Evolutionary conservation across 2,329 filamentous ascomycete genomes (phyloP), one percentile per base, ranked within the genome.

Genomic region (Fusarium hostae): DNA sequence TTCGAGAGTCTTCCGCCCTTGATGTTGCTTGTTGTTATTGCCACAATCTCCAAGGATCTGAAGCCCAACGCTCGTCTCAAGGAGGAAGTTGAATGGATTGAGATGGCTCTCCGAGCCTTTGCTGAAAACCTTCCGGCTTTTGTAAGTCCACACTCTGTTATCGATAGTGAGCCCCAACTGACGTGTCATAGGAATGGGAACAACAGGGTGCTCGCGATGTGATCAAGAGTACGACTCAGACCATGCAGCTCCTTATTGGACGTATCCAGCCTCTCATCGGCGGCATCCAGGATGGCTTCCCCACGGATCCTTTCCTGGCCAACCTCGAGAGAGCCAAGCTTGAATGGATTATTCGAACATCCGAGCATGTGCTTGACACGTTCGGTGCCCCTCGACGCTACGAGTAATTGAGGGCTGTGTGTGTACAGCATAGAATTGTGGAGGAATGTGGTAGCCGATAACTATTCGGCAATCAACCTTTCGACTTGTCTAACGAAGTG

Each of bases 1-100:
- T 83, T 92, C 64, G 85, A 85, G 62, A 85, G 85, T 35, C 79
- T 92, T 55, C 88, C 88, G 51, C 87, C 89, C 22, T 83, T 92
- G 24, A 84, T 92, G 56, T 83, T 90, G 24, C 83, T 92, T 50
- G 91, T 90, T 2, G 87, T 91, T 41, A 89, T 89, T 59, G 89
- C 90, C 28, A 90, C 89, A 11, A 85, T 92, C 59, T 88, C 88
- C 39, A 85, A 88, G 74, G 84, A 89, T 45, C 81, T 92, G 48
- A 84, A 85, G 63, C 82, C 84, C 8, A 86, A 86, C 43, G 81
- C 84, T 15, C 81, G 85, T 48, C 80, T 91, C 56, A 83, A 85
- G 52, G 84, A 88, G 75, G 89, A 89, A 78, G 81, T 91, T 58
- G 82, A 82, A 26, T 90, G 89, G 87, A 83, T 91, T 43, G 89